Percentiles rank a stretch among this genome's conserved stretches.
These are phyloP conservation scores for Lasiodiplodia sp. DNA, from an alignment of 2,329 filamentous ascomycete genomes.

Conservation along the genomic window DNA sequence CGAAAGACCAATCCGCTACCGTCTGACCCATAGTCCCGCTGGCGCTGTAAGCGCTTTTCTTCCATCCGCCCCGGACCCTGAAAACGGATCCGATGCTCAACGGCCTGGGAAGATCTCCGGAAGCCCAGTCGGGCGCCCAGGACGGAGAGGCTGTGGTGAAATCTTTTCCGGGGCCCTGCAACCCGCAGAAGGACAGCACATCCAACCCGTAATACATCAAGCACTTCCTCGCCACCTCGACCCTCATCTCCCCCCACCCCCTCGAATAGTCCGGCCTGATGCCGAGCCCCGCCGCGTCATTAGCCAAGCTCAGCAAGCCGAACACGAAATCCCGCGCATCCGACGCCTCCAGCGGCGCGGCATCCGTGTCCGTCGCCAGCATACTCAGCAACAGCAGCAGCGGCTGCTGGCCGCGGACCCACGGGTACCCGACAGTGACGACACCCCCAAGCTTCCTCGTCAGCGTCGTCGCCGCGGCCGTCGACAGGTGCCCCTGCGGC, in stretches of 20 bases:
- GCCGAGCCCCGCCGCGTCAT: background rate
- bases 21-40: background rate
- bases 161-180: too few species aligned
- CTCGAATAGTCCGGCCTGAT: background rate
- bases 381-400: background rate
- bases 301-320: background rate
- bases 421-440: background rate
- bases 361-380: background rate
- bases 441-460: background rate
- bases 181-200: background rate
- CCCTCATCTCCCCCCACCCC: background rate
- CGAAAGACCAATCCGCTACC: background rate
- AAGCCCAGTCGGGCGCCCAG: slow-evolving; percentile 16
- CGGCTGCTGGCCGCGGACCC: background rate
- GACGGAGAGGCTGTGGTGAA: background rate
- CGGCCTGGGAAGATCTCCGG: background rate
- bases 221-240: background rate
- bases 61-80: background rate
- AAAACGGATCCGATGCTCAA: background rate
- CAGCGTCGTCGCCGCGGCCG: background rate
- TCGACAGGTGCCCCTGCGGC: background rate
- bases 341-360: background rate
- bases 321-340: slow-evolving; percentile 5
- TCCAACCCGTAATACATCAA: background rate
- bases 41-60: background rate